Percentiles rank a stretch among this genome's conserved stretches.
phyloP scores from a whole-genome alignment of 495 filamentous ascomycete genomes.

The Massariosphaeria phaeospora region DNA sequence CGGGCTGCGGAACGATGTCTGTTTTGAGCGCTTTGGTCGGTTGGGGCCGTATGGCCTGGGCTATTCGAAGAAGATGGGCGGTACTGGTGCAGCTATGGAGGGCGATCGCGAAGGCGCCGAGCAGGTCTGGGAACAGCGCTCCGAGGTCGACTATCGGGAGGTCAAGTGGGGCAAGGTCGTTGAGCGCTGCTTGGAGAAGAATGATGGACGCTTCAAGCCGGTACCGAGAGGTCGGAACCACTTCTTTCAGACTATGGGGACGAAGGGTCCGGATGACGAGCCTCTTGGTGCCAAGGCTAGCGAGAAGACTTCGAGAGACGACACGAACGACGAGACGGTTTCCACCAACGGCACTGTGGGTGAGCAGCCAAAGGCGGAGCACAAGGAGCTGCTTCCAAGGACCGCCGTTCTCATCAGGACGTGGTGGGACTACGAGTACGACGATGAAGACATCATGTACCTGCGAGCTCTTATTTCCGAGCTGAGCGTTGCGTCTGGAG shows the following conservation, averaged over 20 bases:
- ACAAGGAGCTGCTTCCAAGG: conserved; percentile 45
- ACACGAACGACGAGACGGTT: not conserved
- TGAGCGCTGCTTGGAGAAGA: conserved; percentile 61
- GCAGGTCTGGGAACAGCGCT: conserved; percentile 60
- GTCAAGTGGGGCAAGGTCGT: conserved; percentile 75
- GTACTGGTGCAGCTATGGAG: conserved; percentile 72
- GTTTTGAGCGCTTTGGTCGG: conserved; percentile 88
- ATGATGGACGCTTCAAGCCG: conserved; percentile 62
- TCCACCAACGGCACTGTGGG: conserved; percentile 21
- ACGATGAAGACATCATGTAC: conserved; percentile 42
- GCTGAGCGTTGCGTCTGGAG: conserved; percentile 57
- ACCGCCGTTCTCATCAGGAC: conserved; percentile 61
- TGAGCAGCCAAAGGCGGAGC: conserved; percentile 18
- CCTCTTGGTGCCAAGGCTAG: not conserved
- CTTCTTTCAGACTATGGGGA: conserved; percentile 46
- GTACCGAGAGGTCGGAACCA: conserved; percentile 44
- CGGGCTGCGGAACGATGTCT: conserved; percentile 78
- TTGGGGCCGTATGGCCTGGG: conserved; percentile 87
- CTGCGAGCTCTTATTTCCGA: conserved; percentile 57
- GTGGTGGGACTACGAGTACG: conserved; percentile 55
- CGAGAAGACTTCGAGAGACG: not conserved
- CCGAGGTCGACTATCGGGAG: conserved; percentile 64
- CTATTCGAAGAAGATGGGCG: conserved; percentile 70
- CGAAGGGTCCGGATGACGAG: conserved; percentile 36
- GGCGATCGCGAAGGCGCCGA: conserved; percentile 73